These are phyloP conservation scores for Condylostoma magnum DNA, from an alignment of 169 alveolate genomes.

Conservation along the genomic window DNA sequence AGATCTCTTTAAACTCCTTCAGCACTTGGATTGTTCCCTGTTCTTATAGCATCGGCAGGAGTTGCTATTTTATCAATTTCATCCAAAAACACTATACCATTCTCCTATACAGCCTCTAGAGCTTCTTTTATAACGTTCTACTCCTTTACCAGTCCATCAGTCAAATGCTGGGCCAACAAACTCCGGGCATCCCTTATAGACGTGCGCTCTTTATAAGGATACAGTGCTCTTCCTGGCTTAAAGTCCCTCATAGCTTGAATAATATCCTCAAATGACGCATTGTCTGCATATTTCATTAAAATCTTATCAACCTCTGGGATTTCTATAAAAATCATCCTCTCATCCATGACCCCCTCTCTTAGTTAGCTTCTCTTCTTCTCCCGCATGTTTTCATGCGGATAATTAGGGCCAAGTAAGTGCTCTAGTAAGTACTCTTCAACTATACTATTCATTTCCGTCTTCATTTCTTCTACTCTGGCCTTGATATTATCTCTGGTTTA, in stretches of 20 bases:
- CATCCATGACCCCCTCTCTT: constrained; percentile 64
- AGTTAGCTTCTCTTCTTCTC: constrained; percentile 62
- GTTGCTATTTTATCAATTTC: constrained; percentile 86
- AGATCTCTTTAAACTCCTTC: constrained; percentile 92
- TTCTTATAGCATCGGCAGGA: constrained; percentile 26
- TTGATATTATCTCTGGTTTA: neutral
- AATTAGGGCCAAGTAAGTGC: constrained; percentile 40
- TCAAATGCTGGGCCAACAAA: neutral
- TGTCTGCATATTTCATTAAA: neutral
- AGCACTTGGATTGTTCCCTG: constrained; percentile 84
- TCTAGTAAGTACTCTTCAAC: constrained; percentile 66
- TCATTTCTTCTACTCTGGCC: neutral
- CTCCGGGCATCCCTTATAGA: constrained; percentile 5
- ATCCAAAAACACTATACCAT: constrained; percentile 90
- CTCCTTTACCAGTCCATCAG: constrained; percentile 33
- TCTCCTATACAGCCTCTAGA: constrained; percentile 68
- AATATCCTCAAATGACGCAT: constrained; percentile 21
- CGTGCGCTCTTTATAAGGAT: constrained; percentile 21
- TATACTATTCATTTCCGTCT: constrained; percentile 57
- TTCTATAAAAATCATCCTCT: constrained; percentile 58
- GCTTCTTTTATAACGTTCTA: constrained; percentile 73
- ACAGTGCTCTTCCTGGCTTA: constrained; percentile 16
- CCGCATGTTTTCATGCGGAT: constrained; percentile 54
- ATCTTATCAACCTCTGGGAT: constrained; percentile 41
- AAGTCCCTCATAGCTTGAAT: constrained; percentile 1